Conservation (phyloP, 1,139 yeast genomes). For the Lodderomyces pseudojiufengensis region DNA sequence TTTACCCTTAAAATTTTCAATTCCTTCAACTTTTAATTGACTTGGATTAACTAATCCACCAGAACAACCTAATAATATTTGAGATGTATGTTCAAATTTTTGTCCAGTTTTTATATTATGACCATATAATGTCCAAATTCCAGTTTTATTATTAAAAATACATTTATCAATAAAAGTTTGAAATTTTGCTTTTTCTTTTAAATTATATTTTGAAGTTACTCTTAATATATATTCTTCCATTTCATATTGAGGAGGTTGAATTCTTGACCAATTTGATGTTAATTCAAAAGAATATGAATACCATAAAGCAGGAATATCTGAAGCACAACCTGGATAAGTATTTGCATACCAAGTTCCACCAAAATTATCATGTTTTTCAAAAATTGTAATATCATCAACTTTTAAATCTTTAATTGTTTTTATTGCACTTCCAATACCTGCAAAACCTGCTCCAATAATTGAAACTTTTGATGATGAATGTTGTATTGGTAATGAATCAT, state of each 20-base stretch:
- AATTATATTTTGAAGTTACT: constrained; percentile 34
- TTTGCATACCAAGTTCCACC: constrained; percentile 60
- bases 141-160: constrained; percentile 28
- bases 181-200: constrained; percentile 29
- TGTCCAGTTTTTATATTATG: constrained; percentile 35
- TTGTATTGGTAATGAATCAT: constrained; percentile 21
- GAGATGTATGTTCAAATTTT: constrained; percentile 23
- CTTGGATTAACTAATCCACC: constrained; percentile 41
- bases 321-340: constrained; percentile 53
- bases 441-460: constrained; percentile 49
- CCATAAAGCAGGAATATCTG: constrained; percentile 50
- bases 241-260: constrained; percentile 48
- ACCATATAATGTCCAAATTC: constrained; percentile 36
- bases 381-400: constrained; percentile 34
- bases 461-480: constrained; percentile 29
- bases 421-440: constrained; percentile 37
- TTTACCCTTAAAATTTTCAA: constrained; percentile 41
- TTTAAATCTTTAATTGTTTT: constrained; percentile 28
- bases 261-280: constrained; percentile 41
- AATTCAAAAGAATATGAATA: constrained; percentile 40
- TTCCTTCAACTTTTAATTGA: constrained; percentile 30
- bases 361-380: constrained; percentile 42
- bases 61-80: constrained; percentile 29
- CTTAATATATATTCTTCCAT: constrained; percentile 43
- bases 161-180: constrained; percentile 27